These are phyloP conservation scores for Fistulifera pelliculosa DNA, from an alignment of 108 stramenopile species.

Conservation along the genomic window DNA sequence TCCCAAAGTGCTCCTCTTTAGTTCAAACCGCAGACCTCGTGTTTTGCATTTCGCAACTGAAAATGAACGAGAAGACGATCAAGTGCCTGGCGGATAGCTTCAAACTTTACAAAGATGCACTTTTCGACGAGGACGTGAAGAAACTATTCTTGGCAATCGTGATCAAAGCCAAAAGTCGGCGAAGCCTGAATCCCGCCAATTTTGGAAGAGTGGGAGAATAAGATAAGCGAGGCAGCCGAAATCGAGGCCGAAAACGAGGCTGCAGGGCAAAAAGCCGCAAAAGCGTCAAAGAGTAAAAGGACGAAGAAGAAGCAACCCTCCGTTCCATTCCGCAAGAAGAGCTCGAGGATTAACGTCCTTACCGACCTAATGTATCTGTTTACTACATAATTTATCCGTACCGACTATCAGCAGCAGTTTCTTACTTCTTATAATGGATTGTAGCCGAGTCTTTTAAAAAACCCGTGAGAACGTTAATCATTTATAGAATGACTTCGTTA, in stretches of 20 bases:
- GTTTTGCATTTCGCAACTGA: slow-evolving; percentile 89
- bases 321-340: too few relatives aligned
- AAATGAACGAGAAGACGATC: slow-evolving; percentile 80
- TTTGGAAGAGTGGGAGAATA: slow-evolving; percentile 82
- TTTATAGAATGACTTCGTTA: too few relatives aligned
- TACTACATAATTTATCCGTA: too few relatives aligned
- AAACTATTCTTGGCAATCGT: slow-evolving; percentile 62
- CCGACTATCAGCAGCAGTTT: too few relatives aligned
- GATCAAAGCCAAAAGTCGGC: slow-evolving; percentile 76
- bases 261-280: slow-evolving; percentile 55
- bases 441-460: too few relatives aligned
- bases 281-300: slow-evolving; percentile 4
- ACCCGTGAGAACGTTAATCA: too few relatives aligned
- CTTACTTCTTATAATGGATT: too few relatives aligned
- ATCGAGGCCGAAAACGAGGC: slow-evolving; percentile 51
- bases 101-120: slow-evolving; percentile 83
- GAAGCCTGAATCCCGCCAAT: slow-evolving; percentile 70
- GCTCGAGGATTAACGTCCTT: too few relatives aligned
- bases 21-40: slow-evolving; percentile 80
- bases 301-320: too few relatives aligned
- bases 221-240: slow-evolving; percentile 52
- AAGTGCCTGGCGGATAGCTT: slow-evolving; percentile 80
- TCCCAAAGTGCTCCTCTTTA: slow-evolving; percentile 66
- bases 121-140: slow-evolving; percentile 86
- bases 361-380: too few relatives aligned